These are phyloP conservation scores for Aquilaria malaccensis DNA, from an alignment of 345 rosid species.

Conservation along the genomic window DNA sequence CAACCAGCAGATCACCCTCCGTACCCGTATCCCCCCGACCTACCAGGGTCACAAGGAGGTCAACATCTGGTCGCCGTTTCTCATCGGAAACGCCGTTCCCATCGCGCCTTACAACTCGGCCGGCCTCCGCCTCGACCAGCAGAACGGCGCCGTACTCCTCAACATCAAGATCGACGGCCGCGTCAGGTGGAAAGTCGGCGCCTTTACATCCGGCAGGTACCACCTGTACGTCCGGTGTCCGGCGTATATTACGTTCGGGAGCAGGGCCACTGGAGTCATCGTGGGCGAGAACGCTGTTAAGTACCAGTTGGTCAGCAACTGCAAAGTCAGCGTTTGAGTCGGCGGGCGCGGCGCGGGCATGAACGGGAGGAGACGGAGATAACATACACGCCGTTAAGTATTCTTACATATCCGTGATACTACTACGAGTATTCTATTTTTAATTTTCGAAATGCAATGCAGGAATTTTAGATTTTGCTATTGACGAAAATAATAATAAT, in stretches of 20 bases:
- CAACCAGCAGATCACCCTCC: slow-evolving; percentile 65
- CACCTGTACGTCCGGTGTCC: slow-evolving; percentile 32
- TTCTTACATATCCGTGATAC: not conserved
- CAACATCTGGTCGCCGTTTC: slow-evolving; percentile 41
- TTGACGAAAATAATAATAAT: not conserved
- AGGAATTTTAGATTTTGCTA: slow-evolving; percentile 6
- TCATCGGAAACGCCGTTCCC: slow-evolving; percentile 28
- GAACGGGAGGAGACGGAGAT: no score
- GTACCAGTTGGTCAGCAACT: not conserved
- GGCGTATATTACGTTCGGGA: slow-evolving; percentile 24
- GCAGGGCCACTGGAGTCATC: slow-evolving; percentile 8
- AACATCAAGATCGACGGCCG: slow-evolving; percentile 19
- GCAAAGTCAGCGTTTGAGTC: no score
- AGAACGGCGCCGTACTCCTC: slow-evolving; percentile 18
- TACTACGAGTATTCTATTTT: not conserved
- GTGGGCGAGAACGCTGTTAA: slow-evolving; percentile 15
- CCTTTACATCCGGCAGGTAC: slow-evolving; percentile 21
- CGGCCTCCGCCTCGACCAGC: slow-evolving; percentile 17
- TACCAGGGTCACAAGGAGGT: slow-evolving; percentile 47
- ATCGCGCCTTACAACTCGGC: slow-evolving; percentile 32
- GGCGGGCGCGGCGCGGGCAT: no score
- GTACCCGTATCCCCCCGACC: slow-evolving; percentile 33
- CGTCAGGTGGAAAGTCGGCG: slow-evolving; percentile 30
- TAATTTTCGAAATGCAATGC: not conserved
- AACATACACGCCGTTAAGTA: no score